Evolutionary conservation across 108 stramenopile genomes (phyloP).

Genomic region (Epipyxis sp.): DNA sequence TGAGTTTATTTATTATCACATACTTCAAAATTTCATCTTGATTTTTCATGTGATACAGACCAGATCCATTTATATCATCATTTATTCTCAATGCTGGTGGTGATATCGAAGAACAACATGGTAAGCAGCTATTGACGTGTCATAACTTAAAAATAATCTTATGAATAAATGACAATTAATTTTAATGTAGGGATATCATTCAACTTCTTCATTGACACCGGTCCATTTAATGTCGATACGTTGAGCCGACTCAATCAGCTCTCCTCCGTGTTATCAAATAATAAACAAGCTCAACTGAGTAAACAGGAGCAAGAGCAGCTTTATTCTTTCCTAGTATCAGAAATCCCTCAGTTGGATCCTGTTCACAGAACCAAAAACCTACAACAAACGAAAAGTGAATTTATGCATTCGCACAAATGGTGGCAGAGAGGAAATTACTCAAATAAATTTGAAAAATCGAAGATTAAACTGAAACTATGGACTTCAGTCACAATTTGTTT

Average conservation of each 20-base stretch:
- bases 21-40: background rate
- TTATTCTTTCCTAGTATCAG: too few species aligned
- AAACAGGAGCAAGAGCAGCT: too few species aligned
- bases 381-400: too few species aligned
- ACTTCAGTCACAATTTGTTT: background rate
- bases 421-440: too few species aligned
- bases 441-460: background rate
- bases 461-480: background rate
- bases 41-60: background rate
- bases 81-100: conserved; percentile 14
- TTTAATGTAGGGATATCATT: background rate
- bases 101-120: background rate
- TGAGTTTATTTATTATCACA: background rate
- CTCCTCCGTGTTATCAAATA: background rate
- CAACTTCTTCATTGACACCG: background rate
- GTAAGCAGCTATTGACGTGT: background rate
- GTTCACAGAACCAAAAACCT: too few species aligned
- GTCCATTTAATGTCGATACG: background rate
- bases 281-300: background rate
- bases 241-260: background rate
- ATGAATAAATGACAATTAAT: background rate
- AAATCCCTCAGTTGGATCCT: too few species aligned
- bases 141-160: background rate
- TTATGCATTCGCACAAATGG: too few species aligned
- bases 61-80: background rate